A percentile compares a stretch with the other conserved stretches of the same genome.
Evolutionary conservation across 2,329 filamentous ascomycete genomes (phyloP).

Genomic region (Lasiodiplodia sp.): DNA sequence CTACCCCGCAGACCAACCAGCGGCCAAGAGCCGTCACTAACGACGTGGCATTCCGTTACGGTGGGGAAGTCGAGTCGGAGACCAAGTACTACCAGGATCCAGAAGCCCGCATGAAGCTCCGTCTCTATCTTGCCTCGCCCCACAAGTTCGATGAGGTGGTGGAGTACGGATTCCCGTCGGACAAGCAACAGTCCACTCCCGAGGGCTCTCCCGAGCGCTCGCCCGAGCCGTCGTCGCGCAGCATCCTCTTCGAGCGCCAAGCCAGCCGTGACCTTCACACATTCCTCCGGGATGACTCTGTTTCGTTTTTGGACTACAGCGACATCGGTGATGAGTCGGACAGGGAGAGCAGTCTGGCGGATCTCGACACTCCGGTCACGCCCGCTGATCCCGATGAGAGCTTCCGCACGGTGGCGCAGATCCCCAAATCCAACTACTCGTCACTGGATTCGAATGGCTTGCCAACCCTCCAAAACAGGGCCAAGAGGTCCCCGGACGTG

Average conservation of each 20-base stretch:
- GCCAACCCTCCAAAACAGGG: conserved; percentile 37
- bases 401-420: conserved; percentile 43
- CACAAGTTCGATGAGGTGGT: conserved; percentile 96
- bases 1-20: conserved; percentile 36
- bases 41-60: conserved; percentile 37
- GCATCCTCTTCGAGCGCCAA: conserved; percentile 44
- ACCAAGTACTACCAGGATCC: conserved; percentile 90
- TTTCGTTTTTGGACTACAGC: conserved; percentile 49
- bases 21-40: conserved; percentile 28
- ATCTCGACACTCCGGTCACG: conserved; percentile 45
- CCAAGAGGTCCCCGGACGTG: conserved; percentile 30
- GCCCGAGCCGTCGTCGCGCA: conserved; percentile 13
- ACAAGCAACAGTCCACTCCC: conserved; percentile 8
- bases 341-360: conserved; percentile 36
- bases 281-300: conserved; percentile 65
- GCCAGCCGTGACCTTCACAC: conserved; percentile 63
- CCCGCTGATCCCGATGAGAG: conserved; percentile 45
- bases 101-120: conserved; percentile 83
- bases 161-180: conserved; percentile 87
- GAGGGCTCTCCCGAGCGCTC: conserved; percentile 23
- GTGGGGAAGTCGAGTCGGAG: conserved; percentile 63
- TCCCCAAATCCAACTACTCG: conserved; percentile 42
- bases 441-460: conserved; percentile 42
- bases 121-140: conserved; percentile 84
- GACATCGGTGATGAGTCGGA: conserved; percentile 38